Percentiles rank a stretch among this genome's conserved stretches.
Conservation (phyloP, 805 yeast species). For the Candida sphagnicola region DNA sequence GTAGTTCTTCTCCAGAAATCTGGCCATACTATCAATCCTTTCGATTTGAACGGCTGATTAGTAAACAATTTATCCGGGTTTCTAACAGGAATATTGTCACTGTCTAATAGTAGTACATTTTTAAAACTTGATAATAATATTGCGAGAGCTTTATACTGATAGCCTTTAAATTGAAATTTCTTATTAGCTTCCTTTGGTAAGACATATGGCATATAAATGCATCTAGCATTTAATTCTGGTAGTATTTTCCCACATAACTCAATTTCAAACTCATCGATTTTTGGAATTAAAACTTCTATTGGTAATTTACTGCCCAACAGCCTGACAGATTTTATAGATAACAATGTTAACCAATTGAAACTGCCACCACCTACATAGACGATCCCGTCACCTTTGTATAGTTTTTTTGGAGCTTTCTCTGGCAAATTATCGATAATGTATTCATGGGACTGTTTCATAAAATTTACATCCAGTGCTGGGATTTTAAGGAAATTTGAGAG, state of each 20-base stretch:
- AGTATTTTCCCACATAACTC: constrained; percentile 45
- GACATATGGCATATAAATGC: constrained; percentile 33
- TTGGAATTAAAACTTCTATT: constrained; percentile 78
- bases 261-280: constrained; percentile 63
- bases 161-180: constrained; percentile 39
- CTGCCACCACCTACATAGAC: constrained; percentile 80
- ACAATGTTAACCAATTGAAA: constrained; percentile 65
- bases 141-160: constrained; percentile 41
- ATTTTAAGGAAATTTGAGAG: constrained; percentile 47
- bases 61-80: constrained; percentile 60
- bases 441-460: constrained; percentile 46
- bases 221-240: constrained; percentile 35
- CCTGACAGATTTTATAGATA: constrained; percentile 63
- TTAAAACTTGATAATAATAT: constrained; percentile 52
- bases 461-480: constrained; percentile 35
- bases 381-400: constrained; percentile 49
- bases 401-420: constrained; percentile 30
- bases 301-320: constrained; percentile 67
- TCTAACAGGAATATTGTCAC: constrained; percentile 70
- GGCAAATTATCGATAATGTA: constrained; percentile 43
- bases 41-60: constrained; percentile 48
- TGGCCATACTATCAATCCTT: constrained; percentile 72
- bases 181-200: constrained; percentile 19
- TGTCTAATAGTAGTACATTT: constrained; percentile 66
- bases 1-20: constrained; percentile 88